Base-by-base conservation (phyloP, 2,329 filamentous ascomycete species). In the Colletotrichum kahawae region DNA sequence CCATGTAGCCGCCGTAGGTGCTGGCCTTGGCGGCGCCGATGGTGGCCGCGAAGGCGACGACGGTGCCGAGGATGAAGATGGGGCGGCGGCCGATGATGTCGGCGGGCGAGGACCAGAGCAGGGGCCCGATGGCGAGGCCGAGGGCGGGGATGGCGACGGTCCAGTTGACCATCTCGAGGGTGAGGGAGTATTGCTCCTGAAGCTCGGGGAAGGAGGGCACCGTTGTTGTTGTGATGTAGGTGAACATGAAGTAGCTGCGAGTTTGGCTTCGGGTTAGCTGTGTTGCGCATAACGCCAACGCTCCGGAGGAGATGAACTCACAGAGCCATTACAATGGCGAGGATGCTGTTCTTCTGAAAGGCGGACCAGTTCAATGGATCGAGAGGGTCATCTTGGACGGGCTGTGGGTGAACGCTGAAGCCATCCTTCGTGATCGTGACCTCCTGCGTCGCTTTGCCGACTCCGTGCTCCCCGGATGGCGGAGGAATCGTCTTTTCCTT, bases 181-280 rank as follows among this genome's bases (percentile, higher is more conserved):
- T 83, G 75, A 88, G 84, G 59, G 78, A 70, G 78, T 87, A 90
- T 68, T 87, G 82, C 3, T 84, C 81, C 78, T 91, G 86, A 27
- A 91, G 84, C 27, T 85, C 82, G 1, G 85, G 80, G 76, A 90
- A 91, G 0, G 89, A 89, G 3, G 89, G 88, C 1, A 91, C 87
- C 0, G 89, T 89, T 1, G 87, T 89, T 2, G 89, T 91, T 1
- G 89, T 91, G 75, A 91, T 85, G 81, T 90, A 91, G 18, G 90
- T 91, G 82, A 91, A 90, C 76, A 91, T 82, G 78, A 91, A 91
- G 78, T 90, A 90, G 76, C 87, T 89, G 51, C 60, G 7, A 4
- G 7, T 0, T 36, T 13, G 33, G 57, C 4, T 14, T 34, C 5
- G 27, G 4, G 1, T 34, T 34, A n/a, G n/a, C 29, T 8, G 0